Percentiles rank a stretch among this genome's conserved stretches.
Conservation (phyloP, 164 flowering plant species). For the Annona squamosa region DNA sequence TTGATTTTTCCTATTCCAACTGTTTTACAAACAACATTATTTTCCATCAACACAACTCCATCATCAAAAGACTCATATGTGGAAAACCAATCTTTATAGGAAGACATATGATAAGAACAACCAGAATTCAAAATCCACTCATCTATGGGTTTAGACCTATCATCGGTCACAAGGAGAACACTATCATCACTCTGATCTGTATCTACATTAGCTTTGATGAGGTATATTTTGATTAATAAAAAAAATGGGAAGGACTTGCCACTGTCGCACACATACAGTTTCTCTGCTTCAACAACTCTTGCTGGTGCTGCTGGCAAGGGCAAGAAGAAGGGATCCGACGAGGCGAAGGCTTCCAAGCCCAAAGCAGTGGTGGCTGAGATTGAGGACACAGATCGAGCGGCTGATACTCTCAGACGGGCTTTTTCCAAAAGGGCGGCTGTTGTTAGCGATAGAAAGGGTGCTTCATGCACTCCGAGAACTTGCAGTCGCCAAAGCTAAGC, state of each 20-base stretch:
- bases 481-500: constrained; percentile 75
- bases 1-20: too few species aligned
- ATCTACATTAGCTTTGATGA: too few species aligned
- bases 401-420: constrained; percentile 54
- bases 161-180: too few species aligned
- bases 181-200: too few species aligned
- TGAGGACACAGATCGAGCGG: constrained; percentile 58
- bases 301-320: constrained; percentile 14
- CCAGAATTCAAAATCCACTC: too few species aligned
- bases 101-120: too few species aligned
- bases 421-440: constrained; percentile 50
- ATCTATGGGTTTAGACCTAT: too few species aligned
- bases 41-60: too few species aligned
- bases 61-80: too few species aligned
- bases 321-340: constrained; percentile 16
- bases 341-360: constrained; percentile 23
- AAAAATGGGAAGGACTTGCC: constrained; percentile 41
- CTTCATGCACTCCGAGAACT: constrained; percentile 77
- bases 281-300: constrained; percentile 34
- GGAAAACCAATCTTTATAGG: too few species aligned
- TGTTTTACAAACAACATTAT: too few species aligned
- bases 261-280: constrained; percentile 38
- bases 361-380: constrained; percentile 56
- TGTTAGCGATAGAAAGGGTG: constrained; percentile 39
- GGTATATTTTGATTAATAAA: too few species aligned